Conservation (phyloP, 1,139 yeast species). For the Suhomyces bribrorum region DNA sequence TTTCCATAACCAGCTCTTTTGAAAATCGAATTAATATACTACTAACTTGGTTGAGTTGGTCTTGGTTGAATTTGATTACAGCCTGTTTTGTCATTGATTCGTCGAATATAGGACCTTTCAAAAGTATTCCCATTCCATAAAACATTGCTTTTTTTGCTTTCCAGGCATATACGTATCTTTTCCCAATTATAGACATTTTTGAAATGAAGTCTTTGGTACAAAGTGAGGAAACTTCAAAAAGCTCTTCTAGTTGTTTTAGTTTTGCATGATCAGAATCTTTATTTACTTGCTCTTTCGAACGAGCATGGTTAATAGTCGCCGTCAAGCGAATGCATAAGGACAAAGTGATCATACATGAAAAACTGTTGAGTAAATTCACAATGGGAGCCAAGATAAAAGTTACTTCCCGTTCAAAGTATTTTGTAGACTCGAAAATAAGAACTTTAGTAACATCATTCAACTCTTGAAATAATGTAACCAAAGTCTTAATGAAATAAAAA, state of each 20-base stretch:
- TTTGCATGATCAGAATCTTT: constrained; percentile 4
- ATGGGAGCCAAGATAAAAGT: constrained; percentile 15
- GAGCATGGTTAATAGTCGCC: constrained; percentile 7
- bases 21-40: constrained; percentile 3
- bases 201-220: constrained; percentile 9
- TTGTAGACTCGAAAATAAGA: constrained; percentile 7
- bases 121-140: constrained; percentile 13
- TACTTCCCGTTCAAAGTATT: constrained; percentile 13
- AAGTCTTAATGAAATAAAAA: constrained; percentile 27
- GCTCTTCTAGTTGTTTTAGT: constrained; percentile 4
- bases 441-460: constrained; percentile 15
- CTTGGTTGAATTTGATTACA: constrained; percentile 6
- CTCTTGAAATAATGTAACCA: constrained; percentile 22
- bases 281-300: constrained; percentile 5
- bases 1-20: constrained; percentile 2
- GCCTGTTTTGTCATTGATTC: constrained; percentile 1
- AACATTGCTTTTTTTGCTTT: constrained; percentile 16
- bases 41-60: constrained; percentile 10
- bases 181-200: constrained; percentile 11
- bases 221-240: constrained; percentile 8
- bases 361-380: constrained; percentile 11
- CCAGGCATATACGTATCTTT: constrained; percentile 24
- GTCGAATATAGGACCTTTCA: constrained; percentile 6
- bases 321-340: constrained; percentile 13
- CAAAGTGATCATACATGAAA: constrained; percentile 14